Percentiles rank a stretch among this genome's conserved stretches.
These are phyloP conservation scores for Tulasnella sp. DNA, from an alignment of 768 basidiomycete species.

Conservation along the genomic window DNA sequence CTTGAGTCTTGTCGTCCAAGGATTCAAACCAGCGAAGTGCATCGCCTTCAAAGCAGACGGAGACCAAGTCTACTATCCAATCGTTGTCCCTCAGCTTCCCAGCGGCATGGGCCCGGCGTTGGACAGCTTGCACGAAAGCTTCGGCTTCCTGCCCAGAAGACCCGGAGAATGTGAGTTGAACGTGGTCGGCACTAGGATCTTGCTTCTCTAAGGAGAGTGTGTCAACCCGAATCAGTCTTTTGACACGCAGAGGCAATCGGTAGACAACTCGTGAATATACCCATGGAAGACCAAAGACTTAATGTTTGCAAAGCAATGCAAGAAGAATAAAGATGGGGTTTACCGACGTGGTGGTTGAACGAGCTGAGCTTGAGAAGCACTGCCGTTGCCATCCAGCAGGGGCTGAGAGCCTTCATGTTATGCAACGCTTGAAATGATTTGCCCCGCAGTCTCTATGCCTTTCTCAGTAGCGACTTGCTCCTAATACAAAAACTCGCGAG, in stretches of 20 bases:
- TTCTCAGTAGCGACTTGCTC: not conserved
- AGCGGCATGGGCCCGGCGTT: not conserved
- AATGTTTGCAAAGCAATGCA: not conserved
- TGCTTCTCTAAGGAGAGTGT: not conserved
- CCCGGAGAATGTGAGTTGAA: not conserved
- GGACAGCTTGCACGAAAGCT: not conserved
- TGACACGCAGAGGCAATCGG: not conserved
- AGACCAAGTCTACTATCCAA: not conserved
- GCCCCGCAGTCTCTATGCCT: not conserved
- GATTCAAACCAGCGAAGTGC: not conserved
- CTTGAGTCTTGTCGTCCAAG: not conserved
- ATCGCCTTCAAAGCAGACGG: conserved; percentile 2
- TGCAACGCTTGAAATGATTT: not conserved
- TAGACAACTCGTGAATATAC: not conserved
- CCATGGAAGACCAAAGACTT: not conserved
- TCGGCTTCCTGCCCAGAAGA: not conserved
- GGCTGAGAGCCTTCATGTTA: not conserved
- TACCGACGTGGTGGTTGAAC: not conserved
- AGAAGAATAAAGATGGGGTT: not conserved
- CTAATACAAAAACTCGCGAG: not conserved
- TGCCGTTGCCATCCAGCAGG: not conserved
- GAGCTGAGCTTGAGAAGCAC: not conserved
- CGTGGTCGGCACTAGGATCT: not conserved
- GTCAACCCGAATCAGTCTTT: not conserved
- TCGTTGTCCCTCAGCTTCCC: not conserved